These are phyloP conservation scores for Pseudogymnoascus sp. DNA, from an alignment of 2,329 filamentous ascomycete genomes.

Conservation along the genomic window DNA sequence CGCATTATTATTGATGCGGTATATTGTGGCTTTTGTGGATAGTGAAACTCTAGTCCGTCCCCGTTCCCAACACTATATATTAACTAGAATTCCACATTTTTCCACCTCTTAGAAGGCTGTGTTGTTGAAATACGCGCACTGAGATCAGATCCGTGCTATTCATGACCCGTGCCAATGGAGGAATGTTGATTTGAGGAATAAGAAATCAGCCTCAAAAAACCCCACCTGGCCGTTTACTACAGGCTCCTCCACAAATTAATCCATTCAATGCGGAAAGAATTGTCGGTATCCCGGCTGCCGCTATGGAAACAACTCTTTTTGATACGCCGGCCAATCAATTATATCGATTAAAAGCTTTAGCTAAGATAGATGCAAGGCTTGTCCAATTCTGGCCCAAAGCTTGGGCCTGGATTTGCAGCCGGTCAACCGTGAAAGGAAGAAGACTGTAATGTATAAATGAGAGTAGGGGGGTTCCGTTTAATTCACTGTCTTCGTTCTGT, in stretches of 20 bases:
- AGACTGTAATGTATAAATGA: background rate
- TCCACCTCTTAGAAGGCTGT: background rate
- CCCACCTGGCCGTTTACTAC: background rate
- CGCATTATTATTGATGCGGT: background rate
- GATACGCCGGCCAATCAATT: background rate
- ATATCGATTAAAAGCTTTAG: background rate
- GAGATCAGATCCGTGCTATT: background rate
- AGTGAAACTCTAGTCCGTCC: conserved; percentile 1
- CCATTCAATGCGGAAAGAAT: background rate
- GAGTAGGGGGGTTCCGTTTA: background rate
- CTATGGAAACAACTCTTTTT: background rate
- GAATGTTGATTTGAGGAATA: background rate
- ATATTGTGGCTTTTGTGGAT: background rate
- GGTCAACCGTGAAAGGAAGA: background rate
- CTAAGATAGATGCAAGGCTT: conserved; percentile 1
- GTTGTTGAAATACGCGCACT: background rate
- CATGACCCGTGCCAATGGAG: background rate
- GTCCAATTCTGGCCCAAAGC: background rate
- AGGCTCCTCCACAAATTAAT: background rate
- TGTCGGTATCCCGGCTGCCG: background rate
- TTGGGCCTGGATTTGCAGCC: background rate
- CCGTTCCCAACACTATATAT: background rate
- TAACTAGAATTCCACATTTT: background rate
- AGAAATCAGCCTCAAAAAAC: background rate
- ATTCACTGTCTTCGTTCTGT: background rate